phyloP scores from a whole-genome alignment of 1,139 yeast genomes.

The Spathaspora jeffriesii region DNA sequence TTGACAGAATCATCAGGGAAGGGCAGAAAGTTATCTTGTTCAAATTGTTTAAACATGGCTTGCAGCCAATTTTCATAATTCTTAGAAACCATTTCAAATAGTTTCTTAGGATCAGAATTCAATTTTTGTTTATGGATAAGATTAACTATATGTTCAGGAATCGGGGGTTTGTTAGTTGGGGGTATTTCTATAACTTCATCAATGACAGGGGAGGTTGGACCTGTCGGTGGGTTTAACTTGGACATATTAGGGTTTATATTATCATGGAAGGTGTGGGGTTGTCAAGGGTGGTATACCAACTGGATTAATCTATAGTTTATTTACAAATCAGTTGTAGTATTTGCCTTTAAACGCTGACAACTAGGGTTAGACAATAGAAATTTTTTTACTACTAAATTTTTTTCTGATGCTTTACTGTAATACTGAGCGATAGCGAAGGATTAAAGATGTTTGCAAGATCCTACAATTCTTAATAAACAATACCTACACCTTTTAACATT shows the following conservation, averaged over 20 bases:
- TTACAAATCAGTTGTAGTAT: not conserved
- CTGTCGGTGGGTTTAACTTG: not conserved
- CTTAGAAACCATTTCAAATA: conserved; percentile 36
- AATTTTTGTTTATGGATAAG: not conserved
- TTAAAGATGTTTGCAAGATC: too few species aligned
- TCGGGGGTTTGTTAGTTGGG: not conserved
- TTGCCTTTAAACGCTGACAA: not conserved
- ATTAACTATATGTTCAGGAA: not conserved
- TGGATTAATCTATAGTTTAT: not conserved
- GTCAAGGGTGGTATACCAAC: too few species aligned
- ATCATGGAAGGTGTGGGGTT: too few species aligned
- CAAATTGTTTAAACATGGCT: conserved; percentile 28
- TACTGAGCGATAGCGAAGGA: not conserved
- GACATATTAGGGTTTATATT: conserved; percentile 2
- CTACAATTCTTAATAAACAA: too few species aligned
- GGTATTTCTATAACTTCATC: not conserved
- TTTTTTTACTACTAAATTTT: not conserved
- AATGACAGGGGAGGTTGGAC: not conserved
- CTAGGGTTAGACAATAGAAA: not conserved
- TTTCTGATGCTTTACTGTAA: not conserved
- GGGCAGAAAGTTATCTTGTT: conserved; percentile 27
- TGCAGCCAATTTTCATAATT: conserved; percentile 43
- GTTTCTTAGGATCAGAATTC: conserved; percentile 20
- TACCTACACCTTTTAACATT: too few species aligned
- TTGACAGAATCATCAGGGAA: conserved; percentile 26